Evolutionary conservation across 306 rosid species (phyloP).

Genomic region (Abrus precatorius): DNA sequence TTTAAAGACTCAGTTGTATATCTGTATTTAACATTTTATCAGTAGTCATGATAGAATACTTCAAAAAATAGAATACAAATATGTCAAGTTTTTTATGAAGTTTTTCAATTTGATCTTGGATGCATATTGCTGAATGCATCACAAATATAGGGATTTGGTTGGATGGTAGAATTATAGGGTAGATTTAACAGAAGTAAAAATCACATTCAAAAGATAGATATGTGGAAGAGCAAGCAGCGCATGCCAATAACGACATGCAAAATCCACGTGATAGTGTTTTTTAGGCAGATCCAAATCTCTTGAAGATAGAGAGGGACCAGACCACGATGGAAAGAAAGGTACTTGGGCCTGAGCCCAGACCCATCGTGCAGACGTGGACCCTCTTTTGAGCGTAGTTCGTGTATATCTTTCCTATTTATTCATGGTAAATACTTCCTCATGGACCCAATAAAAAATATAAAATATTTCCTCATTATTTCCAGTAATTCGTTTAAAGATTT

Average conservation of each 20-base stretch:
- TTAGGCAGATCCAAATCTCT: conserved; percentile 33
- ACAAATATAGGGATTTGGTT: too few relatives aligned
- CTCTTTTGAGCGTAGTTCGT: background rate
- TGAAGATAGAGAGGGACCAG: background rate
- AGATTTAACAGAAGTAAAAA: too few relatives aligned
- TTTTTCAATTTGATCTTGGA: too few relatives aligned
- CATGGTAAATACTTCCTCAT: background rate
- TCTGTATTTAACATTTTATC: too few relatives aligned
- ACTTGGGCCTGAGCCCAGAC: conserved; percentile 48
- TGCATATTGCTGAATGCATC: too few relatives aligned
- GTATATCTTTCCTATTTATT: background rate
- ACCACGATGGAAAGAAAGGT: conserved; percentile 9
- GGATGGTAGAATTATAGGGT: too few relatives aligned
- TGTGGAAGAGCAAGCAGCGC: background rate
- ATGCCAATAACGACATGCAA: conserved; percentile 18
- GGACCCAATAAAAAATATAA: background rate
- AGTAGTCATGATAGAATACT: too few relatives aligned
- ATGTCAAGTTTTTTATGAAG: too few relatives aligned
- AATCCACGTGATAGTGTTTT: conserved; percentile 35
- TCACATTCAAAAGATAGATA: background rate
- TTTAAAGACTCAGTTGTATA: too few relatives aligned
- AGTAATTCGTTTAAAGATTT: background rate
- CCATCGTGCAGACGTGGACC: background rate
- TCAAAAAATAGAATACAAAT: too few relatives aligned
- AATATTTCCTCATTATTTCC: background rate